Base-by-base conservation (phyloP, 2,329 filamentous ascomycete species). In the Cadophora malorum region DNA sequence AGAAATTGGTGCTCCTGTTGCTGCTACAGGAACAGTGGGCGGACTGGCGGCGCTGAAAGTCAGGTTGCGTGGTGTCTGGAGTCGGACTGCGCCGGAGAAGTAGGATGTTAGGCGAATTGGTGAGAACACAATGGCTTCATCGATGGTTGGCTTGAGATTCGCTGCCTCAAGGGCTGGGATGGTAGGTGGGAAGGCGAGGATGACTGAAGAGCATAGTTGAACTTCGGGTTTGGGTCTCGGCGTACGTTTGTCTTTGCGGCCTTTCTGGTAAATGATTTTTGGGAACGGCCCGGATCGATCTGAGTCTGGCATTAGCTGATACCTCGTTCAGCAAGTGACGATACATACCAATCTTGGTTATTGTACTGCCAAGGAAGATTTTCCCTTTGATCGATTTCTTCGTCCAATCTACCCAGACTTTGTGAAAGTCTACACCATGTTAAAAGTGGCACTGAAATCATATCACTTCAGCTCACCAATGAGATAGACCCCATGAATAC, bases 131-230 rank as follows among this genome's bases (percentile, higher is more conserved):
- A 21, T 45, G 14, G 28, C 16, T 35, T 63, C 60, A 33, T 56
- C 60, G 55, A 14, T 5, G 10, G 49, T 35, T 16, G 53, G 19
- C 12, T 23, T 41, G 33, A 63, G n/a, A 1, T 56, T 45, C 23
- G 65, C 60, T 38, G 58, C 59, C 59, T 63, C 23, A 28, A 67
- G 65, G 12, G 65, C 59, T 7, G 59, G n/a, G 8, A 67, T n/a
- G 28, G 59, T 67, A 19, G 65, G 59, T n/a, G 65, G 59, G 38
- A 67, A 67, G 38, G 65, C 65, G 19, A 67, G 47, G 14, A 67
- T 49, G 9, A 63, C 16, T 33, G 33, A 41, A 25, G 59, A 67
- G 65, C 65, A 67, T 25, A 28, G 10, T 52, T 67, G 65, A 53
- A 14, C 23, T n/a, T 45, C 8, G 10, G 31, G 19, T 14, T 9